Percentiles rank a stretch among this genome's conserved stretches.
phyloP scores from a whole-genome alignment of 1,284 basidiomycete genomes.

The Hortiboletus rubellus region DNA sequence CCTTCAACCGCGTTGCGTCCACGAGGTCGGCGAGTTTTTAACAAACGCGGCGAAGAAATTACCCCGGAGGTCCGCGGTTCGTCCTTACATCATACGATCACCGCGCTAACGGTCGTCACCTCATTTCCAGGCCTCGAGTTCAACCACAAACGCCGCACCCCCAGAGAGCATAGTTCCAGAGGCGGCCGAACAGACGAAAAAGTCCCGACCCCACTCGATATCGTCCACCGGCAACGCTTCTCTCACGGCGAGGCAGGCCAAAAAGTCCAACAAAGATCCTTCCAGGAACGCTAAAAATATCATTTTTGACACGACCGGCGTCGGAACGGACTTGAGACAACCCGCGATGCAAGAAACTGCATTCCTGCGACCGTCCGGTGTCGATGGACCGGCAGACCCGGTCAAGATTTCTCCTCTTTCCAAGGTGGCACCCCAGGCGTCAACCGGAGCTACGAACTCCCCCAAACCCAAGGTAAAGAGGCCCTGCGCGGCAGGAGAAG shows the following conservation, averaged over 20 bases:
- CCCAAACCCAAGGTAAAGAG: constrained; percentile 19
- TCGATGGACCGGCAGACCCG: constrained; percentile 19
- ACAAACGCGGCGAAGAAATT: constrained; percentile 43
- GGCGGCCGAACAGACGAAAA: constrained; percentile 17
- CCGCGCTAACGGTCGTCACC: constrained; percentile 17
- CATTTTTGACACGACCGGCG: constrained; percentile 51
- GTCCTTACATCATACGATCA: constrained; percentile 25
- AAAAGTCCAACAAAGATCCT: constrained; percentile 22
- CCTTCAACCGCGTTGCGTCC: constrained; percentile 35
- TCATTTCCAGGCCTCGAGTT: constrained; percentile 23
- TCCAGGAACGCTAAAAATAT: constrained; percentile 50
- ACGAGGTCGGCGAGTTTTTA: constrained; percentile 47
- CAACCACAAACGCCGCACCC: constrained; percentile 8
- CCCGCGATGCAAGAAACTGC: constrained; percentile 15
- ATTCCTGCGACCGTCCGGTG: constrained; percentile 25
- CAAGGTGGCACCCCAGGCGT: constrained; percentile 1
- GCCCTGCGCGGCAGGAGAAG: constrained; percentile 17
- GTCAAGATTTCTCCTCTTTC: constrained; percentile 9
- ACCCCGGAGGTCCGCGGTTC: constrained; percentile 26
- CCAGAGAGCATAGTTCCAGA: constrained; percentile 11
- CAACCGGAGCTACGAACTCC: constrained; percentile 7
- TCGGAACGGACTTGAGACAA: constrained; percentile 45
- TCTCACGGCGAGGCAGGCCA: constrained; percentile 27
- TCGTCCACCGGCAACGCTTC: constrained; percentile 18
- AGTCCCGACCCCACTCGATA: constrained; percentile 23